phyloP scores from a whole-genome alignment of 2,329 filamentous ascomycete genomes.

The Hypoxylon sp. region DNA sequence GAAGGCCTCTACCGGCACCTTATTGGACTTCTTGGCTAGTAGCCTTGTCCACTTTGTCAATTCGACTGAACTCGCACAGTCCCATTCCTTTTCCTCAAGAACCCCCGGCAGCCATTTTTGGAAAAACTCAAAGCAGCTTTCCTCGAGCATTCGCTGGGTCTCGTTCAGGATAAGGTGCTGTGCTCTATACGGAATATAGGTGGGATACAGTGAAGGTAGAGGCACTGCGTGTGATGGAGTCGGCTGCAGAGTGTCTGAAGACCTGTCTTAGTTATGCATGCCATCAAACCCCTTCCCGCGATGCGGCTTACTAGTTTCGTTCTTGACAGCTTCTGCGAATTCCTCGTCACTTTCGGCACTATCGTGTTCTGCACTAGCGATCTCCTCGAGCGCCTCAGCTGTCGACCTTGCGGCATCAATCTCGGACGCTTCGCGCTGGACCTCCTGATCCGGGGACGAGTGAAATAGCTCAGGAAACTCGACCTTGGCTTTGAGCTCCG shows the following conservation, averaged over 20 bases:
- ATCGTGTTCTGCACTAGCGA: slow-evolving; percentile 34
- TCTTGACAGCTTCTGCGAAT: slow-evolving; percentile 6
- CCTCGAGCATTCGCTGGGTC: slow-evolving; percentile 56
- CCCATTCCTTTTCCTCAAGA: slow-evolving; percentile 51
- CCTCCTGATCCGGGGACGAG: slow-evolving; percentile 47
- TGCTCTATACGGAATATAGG: slow-evolving; percentile 54
- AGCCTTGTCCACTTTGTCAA: slow-evolving; percentile 55
- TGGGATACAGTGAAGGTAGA: slow-evolving; percentile 53
- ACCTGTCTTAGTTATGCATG: neutral
- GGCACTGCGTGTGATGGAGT: neutral
- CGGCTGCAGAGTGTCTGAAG: slow-evolving; percentile 5
- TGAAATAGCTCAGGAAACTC: slow-evolving; percentile 56
- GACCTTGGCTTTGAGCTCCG: slow-evolving; percentile 53
- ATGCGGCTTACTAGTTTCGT: slow-evolving; percentile 17
- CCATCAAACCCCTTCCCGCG: neutral
- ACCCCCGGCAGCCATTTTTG: slow-evolving; percentile 53
- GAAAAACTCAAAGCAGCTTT: slow-evolving; percentile 58
- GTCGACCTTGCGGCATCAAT: slow-evolving; percentile 50
- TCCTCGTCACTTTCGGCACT: slow-evolving; percentile 30
- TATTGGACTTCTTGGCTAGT: slow-evolving; percentile 45
- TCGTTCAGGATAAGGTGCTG: slow-evolving; percentile 58
- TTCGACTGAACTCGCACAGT: slow-evolving; percentile 56
- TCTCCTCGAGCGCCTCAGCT: slow-evolving; percentile 51
- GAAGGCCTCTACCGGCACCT: slow-evolving; percentile 49
- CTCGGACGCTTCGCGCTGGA: slow-evolving; percentile 53